Evolutionary conservation across 2,329 filamentous ascomycete genomes (phyloP).

Genomic region (Meredithiella fracta): DNA sequence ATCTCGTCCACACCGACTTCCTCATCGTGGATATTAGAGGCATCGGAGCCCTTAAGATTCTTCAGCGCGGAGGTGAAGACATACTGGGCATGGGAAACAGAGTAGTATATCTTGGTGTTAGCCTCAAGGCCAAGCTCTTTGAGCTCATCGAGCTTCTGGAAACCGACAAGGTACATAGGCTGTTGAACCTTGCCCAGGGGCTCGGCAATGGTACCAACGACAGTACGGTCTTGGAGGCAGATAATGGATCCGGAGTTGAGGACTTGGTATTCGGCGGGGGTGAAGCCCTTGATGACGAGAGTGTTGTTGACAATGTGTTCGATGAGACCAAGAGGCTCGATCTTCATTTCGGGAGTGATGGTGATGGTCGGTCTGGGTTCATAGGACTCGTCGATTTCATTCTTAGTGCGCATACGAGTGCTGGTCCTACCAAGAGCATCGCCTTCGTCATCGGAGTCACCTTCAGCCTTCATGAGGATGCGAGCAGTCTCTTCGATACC

Average conservation of each 20-base stretch:
- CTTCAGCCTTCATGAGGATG: slow-evolving; percentile 70
- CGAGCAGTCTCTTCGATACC: slow-evolving; percentile 69
- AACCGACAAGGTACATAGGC: slow-evolving; percentile 71
- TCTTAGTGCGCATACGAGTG: slow-evolving; percentile 56
- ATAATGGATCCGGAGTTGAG: slow-evolving; percentile 72
- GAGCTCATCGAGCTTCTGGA: slow-evolving; percentile 52
- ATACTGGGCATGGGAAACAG: slow-evolving; percentile 59
- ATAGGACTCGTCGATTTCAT: slow-evolving; percentile 52
- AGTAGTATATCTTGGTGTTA: slow-evolving; percentile 60
- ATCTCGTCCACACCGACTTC: slow-evolving; percentile 72
- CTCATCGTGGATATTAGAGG: slow-evolving; percentile 88
- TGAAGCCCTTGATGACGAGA: slow-evolving; percentile 61
- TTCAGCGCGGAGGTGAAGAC: slow-evolving; percentile 77
- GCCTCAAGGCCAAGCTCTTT: slow-evolving; percentile 47
- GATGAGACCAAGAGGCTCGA: slow-evolving; percentile 59
- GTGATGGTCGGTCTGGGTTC: slow-evolving; percentile 60
- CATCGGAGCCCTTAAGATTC: slow-evolving; percentile 72
- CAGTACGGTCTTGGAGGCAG: slow-evolving; percentile 55
- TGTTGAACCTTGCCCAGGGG: slow-evolving; percentile 73
- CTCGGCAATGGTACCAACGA: slow-evolving; percentile 72
- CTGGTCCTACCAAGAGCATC: slow-evolving; percentile 21
- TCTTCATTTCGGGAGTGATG: slow-evolving; percentile 61
- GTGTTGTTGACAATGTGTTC: slow-evolving; percentile 65
- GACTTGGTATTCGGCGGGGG: slow-evolving; percentile 66
- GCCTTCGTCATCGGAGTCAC: slow-evolving; percentile 59